phyloP scores from a whole-genome alignment of 2,329 filamentous ascomycete species.

The Ophiosphaerella narmari region DNA sequence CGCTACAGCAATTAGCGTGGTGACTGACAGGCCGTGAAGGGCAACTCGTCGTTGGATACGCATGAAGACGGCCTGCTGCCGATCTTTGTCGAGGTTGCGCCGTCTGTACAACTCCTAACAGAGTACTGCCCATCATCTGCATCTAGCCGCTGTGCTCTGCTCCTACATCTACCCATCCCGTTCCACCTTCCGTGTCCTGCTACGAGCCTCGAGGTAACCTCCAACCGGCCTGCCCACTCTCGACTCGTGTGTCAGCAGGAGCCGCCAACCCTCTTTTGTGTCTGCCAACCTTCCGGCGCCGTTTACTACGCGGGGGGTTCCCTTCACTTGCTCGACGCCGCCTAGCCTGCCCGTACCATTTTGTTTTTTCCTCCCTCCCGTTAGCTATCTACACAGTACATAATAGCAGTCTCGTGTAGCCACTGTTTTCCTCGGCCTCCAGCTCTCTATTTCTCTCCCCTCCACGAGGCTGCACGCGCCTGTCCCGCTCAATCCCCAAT shows the following conservation, averaged over 20 bases:
- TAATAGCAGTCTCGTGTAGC: not conserved
- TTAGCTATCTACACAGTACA: not conserved
- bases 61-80: constrained; percentile 1
- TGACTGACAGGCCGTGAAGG: constrained; percentile 10
- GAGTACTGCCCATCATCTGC: too few species aligned
- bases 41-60: constrained; percentile 3
- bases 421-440: constrained; percentile 1
- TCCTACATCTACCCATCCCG: not conserved
- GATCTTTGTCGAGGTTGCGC: constrained; percentile 6
- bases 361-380: constrained; percentile 3
- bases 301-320: constrained; percentile 4
- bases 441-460: constrained; percentile 2
- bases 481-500: constrained; percentile 31
- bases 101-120: not conserved
- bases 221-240: not conserved
- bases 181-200: not conserved
- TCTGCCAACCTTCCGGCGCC: constrained; percentile 6
- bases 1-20: constrained; percentile 4
- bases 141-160: too few species aligned
- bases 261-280: constrained; percentile 1
- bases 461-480: constrained; percentile 21
- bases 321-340: constrained; percentile 13
- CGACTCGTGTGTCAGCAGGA: constrained; percentile 1
- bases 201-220: not conserved
- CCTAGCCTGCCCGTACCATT: constrained; percentile 9